phyloP scores from a whole-genome alignment of 2,329 filamentous ascomycete genomes.

The Microcera coccophila region DNA sequence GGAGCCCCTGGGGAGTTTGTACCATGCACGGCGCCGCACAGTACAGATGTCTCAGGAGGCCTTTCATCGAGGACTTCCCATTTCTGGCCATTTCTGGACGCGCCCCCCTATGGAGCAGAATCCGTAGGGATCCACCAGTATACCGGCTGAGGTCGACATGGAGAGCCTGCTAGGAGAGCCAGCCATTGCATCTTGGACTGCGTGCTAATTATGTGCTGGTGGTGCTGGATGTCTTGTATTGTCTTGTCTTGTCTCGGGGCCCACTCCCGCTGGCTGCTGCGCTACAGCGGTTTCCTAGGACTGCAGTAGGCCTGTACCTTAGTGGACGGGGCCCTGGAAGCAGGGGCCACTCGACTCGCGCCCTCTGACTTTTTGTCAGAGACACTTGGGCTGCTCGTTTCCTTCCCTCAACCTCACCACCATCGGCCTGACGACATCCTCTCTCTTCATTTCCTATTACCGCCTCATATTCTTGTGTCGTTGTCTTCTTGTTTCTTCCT shows the following conservation, averaged over 20 bases:
- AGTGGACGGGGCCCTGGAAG: conserved; percentile 6
- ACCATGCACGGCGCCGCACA: conserved; percentile 5
- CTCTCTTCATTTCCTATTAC: conserved; percentile 24
- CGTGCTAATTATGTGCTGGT: no score
- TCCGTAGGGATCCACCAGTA: conserved; percentile 6
- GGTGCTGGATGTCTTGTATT: background rate
- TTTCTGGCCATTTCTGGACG: background rate
- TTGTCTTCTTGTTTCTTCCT: conserved; percentile 28
- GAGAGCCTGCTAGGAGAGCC: conserved; percentile 6
- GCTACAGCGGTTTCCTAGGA: conserved; percentile 1
- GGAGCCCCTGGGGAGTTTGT: background rate
- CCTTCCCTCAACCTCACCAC: conserved; percentile 27
- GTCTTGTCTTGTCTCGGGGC: background rate
- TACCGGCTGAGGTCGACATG: conserved; percentile 2
- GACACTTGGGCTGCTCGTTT: conserved; percentile 12
- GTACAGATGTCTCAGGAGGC: background rate
- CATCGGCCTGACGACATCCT: conserved; percentile 16
- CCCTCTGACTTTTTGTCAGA: conserved; percentile 13
- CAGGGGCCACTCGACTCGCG: background rate
- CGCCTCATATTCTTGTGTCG: conserved; percentile 19
- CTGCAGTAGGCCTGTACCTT: background rate
- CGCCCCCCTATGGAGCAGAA: conserved; percentile 3
- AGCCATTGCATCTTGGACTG: conserved; percentile 9
- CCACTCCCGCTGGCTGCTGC: conserved; percentile 10
- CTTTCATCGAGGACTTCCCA: conserved; percentile 1